Percentiles rank a stretch among this genome's conserved stretches.
Conservation (phyloP, 768 basidiomycete species). For the Kondoa malvinella region DNA sequence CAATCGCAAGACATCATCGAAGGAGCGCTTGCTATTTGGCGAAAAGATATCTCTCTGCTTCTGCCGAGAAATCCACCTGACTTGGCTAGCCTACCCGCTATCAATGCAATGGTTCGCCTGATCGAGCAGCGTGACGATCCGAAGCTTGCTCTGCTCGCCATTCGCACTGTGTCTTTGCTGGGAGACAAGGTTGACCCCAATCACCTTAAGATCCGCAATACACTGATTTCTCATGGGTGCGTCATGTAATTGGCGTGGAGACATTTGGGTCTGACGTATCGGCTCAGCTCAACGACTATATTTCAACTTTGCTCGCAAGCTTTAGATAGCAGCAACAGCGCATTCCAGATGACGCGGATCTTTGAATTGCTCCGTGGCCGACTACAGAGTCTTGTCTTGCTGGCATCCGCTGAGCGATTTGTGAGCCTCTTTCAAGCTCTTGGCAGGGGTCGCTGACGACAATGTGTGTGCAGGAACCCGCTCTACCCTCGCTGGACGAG, state of each 20-base stretch:
- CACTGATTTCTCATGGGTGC: not conserved
- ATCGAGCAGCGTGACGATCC: not conserved
- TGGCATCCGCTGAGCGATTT: not conserved
- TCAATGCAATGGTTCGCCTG: not conserved
- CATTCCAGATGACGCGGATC: not conserved
- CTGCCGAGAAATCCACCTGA: not conserved
- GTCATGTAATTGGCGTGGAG: not conserved
- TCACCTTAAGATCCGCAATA: not conserved
- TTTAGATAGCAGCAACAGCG: not conserved
- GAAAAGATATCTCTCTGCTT: not conserved
- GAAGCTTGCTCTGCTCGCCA: not conserved
- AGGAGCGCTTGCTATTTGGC: not conserved
- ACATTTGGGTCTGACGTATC: not conserved
- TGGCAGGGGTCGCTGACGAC: not conserved
- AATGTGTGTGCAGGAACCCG: not conserved
- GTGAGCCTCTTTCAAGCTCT: not conserved
- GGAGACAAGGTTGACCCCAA: not conserved
- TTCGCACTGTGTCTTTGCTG: not conserved
- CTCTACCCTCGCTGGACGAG: not conserved
- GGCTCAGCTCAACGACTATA: not conserved
- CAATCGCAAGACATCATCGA: not conserved
- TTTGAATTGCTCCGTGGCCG: not conserved
- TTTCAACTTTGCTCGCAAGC: not conserved
- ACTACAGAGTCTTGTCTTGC: not conserved
- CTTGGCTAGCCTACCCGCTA: not conserved